Base-by-base conservation (phyloP, 139 green algal species). In the Gonium pectorale region DNA sequence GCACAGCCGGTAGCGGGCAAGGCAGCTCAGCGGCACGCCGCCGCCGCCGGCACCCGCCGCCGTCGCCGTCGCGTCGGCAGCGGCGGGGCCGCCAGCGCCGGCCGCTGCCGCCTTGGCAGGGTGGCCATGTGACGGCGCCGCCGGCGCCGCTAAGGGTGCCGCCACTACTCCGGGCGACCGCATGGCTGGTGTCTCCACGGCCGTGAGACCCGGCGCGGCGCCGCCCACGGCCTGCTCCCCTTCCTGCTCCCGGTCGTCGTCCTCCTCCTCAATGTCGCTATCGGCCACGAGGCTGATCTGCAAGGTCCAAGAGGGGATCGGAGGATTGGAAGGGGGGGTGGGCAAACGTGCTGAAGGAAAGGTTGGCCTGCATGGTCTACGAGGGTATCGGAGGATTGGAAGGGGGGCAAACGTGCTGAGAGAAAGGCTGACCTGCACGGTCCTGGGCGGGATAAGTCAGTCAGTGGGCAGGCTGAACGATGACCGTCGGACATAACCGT, bases 1-100 rank as follows among this genome's bases (percentile, higher is more conserved):
- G 5, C 59, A 35, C 44, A 85, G 49, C 33, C 49, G 60, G 64
- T 85, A 85, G 44, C 64, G 62, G 0, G 62, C 78, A 5, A 69
- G 37, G 46, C 37, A 35, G 13, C 22, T 2, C 63, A 85, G 35
- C 46, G 64, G 79, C 64, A 71, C 49, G 19, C 72, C n/a, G 26
- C 15, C 2, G 54, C 37, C 27, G 5, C 15, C 27, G 37, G n/a
- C 40, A 41, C 40, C 9, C 26, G 13, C 49, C 15, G 2, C 33
- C 19, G 43, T 13, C 60, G 27, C 11, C 26, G 29, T 7, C 44
- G 13, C n/a, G 27, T 29, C 69, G 4, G 69, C 43, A 8, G 2
- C 13, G n/a, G n/a, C n/a, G n/a, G n/a, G n/a, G n/a, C n/a, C n/a
- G n/a, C n/a, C 21, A 5, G 44, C 43, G 44, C 29, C 26, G 29